These are phyloP conservation scores for Avena atlantica DNA, from an alignment of 176 grass and related monocot genomes.

Conservation along the genomic window DNA sequence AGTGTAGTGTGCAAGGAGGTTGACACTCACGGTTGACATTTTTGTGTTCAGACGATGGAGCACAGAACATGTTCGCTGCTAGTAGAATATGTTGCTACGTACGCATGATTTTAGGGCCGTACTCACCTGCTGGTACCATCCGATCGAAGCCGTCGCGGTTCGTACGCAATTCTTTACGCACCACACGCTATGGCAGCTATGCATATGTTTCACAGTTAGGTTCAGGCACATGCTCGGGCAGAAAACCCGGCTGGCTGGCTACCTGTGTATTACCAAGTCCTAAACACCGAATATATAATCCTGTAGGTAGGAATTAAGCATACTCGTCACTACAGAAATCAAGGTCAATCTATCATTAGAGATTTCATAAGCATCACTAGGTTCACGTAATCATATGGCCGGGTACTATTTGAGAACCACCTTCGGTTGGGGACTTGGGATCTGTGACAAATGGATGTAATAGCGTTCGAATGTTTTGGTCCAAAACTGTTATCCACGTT, in stretches of 20 bases:
- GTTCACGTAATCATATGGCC: too few relatives aligned
- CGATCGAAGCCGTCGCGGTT: constrained; percentile 10
- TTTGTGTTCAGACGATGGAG: not conserved
- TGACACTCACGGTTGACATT: not conserved
- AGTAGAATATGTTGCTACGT: constrained; percentile 19
- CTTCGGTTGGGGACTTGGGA: too few relatives aligned
- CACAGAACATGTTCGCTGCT: not conserved
- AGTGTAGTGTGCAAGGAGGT: not conserved
- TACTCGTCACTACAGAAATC: not conserved
- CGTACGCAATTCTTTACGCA: not conserved
- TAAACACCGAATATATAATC: not conserved
- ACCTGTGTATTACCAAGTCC: constrained; percentile 7
- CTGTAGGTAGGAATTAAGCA: constrained; percentile 18
- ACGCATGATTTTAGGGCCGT: constrained; percentile 34
- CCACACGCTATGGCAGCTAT: not conserved
- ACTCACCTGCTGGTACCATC: constrained; percentile 20
- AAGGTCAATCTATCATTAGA: constrained; percentile 17
- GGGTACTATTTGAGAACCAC: too few relatives aligned
- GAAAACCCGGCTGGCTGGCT: constrained; percentile 16
- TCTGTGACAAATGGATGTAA: too few relatives aligned
- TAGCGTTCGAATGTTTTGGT: too few relatives aligned
- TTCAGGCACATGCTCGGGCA: constrained; percentile 43
- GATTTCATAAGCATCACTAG: not conserved
- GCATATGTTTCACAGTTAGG: constrained; percentile 4
- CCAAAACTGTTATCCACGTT: too few relatives aligned